Percentiles rank a stretch among this genome's conserved stretches.
Evolutionary conservation across 345 rosid species (phyloP).

Genomic region (Salix caprea): DNA sequence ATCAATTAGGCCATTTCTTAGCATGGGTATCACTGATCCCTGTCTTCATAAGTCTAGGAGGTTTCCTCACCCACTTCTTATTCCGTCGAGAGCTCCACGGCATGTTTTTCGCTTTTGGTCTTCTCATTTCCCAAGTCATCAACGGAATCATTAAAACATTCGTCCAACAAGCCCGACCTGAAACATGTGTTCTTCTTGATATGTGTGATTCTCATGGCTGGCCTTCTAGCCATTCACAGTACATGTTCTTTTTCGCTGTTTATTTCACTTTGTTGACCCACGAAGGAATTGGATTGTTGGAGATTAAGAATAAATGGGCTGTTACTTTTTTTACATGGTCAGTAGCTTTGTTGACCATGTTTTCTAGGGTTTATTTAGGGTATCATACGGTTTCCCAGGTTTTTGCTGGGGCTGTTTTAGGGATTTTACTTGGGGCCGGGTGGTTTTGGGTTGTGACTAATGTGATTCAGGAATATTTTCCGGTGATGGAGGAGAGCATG

Average conservation of each 20-base stretch:
- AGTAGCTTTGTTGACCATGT: conserved; percentile 69
- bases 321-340: conserved; percentile 51
- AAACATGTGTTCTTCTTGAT: conserved; percentile 72
- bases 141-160: conserved; percentile 62
- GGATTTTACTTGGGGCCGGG: conserved; percentile 49
- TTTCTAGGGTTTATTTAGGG: conserved; percentile 88
- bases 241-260: conserved; percentile 81
- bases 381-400: conserved; percentile 87
- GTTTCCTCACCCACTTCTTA: conserved; percentile 82
- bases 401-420: conserved; percentile 71
- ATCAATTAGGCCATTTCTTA: conserved; percentile 72
- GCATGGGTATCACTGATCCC: conserved; percentile 93
- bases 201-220: conserved; percentile 97
- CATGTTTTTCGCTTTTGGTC: conserved; percentile 83
- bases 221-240: conserved; percentile 94
- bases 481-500: conserved; percentile 69
- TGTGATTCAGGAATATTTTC: conserved; percentile 45
- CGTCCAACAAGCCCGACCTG: conserved; percentile 88
- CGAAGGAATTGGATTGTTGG: conserved; percentile 60
- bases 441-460: conserved; percentile 89
- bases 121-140: conserved; percentile 71
- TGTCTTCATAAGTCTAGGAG: conserved; percentile 81
- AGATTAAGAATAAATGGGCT: conserved; percentile 44
- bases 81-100: conserved; percentile 92
- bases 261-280: conserved; percentile 54